These are phyloP conservation scores for Tolypocladium capitatum DNA, from an alignment of 2,329 filamentous ascomycete species.

Conservation along the genomic window DNA sequence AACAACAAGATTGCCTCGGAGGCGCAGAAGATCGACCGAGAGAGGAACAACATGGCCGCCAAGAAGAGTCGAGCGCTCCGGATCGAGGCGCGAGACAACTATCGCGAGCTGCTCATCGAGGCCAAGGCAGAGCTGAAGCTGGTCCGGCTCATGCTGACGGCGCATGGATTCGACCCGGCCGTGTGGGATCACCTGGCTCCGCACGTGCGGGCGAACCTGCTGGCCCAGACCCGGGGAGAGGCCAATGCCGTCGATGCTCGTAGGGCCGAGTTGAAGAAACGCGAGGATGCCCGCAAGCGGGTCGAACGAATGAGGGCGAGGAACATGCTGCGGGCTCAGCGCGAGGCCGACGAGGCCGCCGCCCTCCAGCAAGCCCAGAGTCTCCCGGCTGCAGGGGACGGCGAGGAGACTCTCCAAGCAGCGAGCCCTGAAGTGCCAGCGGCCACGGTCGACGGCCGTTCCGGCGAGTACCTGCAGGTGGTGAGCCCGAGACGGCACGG, in stretches of 20 bases:
- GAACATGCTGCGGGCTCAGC: background rate
- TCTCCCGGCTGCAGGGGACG: background rate
- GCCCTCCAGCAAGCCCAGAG: background rate
- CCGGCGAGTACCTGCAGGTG: background rate
- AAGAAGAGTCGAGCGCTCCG: conserved; percentile 20
- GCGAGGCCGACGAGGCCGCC: background rate
- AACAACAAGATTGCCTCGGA: conserved; percentile 15
- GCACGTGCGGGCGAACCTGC: conserved; percentile 8
- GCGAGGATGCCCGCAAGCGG: conserved; percentile 10
- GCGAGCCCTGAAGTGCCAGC: background rate
- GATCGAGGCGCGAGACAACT: conserved; percentile 12
- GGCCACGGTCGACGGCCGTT: background rate
- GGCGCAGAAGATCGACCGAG: conserved; percentile 13
- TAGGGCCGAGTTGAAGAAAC: conserved; percentile 8
- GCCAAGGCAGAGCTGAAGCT: conserved; percentile 13
- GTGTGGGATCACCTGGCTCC: conserved; percentile 10
- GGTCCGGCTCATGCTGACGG: conserved; percentile 13
- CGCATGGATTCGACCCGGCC: conserved; percentile 9
- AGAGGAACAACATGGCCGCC: conserved; percentile 25
- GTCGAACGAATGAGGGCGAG: conserved; percentile 3
- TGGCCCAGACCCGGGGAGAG: conserved; percentile 6
- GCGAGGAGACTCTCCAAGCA: background rate
- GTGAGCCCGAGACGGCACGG: background rate
- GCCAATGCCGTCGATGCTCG: conserved; percentile 7
- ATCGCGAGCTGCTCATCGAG: conserved; percentile 10